A percentile compares a stretch with the other conserved stretches of the same genome.
These are phyloP conservation scores for Streptanthus diversifolius DNA, from an alignment of 345 rosid species.

Conservation along the genomic window DNA sequence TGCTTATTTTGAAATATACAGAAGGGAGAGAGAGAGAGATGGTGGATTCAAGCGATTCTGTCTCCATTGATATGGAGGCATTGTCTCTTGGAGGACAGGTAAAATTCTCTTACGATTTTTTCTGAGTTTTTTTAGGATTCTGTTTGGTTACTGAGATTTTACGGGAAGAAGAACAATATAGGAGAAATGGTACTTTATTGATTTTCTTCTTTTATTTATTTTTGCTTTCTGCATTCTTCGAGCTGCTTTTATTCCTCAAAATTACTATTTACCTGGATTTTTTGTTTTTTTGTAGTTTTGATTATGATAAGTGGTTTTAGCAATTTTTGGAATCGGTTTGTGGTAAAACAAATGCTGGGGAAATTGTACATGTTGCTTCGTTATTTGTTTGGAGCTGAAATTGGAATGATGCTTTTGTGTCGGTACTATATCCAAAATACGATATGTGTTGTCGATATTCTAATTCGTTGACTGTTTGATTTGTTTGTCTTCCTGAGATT, in stretches of 20 bases:
- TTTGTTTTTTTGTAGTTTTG: background rate
- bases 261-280: background rate
- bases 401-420: background rate
- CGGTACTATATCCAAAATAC: background rate
- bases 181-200: slow-evolving; percentile 1
- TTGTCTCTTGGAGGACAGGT: slow-evolving; percentile 73
- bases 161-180: slow-evolving; percentile 19
- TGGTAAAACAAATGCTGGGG: background rate
- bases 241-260: slow-evolving; percentile 10
- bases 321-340: slow-evolving; percentile 8
- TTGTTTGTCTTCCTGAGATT: background rate
- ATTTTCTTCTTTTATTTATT: background rate
- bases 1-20: slow-evolving; percentile 16
- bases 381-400: slow-evolving; percentile 13
- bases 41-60: slow-evolving; percentile 90
- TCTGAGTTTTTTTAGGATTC: background rate
- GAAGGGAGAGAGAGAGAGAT: slow-evolving; percentile 32
- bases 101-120: background rate
- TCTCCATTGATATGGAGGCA: slow-evolving; percentile 81
- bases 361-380: background rate
- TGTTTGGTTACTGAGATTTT: slow-evolving; percentile 37
- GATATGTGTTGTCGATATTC: slow-evolving; percentile 1
- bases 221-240: background rate
- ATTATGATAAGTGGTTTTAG: background rate
- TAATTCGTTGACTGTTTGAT: background rate